Conservation (phyloP, 1,284 basidiomycete genomes). For the Ustilago nuda region DNA sequence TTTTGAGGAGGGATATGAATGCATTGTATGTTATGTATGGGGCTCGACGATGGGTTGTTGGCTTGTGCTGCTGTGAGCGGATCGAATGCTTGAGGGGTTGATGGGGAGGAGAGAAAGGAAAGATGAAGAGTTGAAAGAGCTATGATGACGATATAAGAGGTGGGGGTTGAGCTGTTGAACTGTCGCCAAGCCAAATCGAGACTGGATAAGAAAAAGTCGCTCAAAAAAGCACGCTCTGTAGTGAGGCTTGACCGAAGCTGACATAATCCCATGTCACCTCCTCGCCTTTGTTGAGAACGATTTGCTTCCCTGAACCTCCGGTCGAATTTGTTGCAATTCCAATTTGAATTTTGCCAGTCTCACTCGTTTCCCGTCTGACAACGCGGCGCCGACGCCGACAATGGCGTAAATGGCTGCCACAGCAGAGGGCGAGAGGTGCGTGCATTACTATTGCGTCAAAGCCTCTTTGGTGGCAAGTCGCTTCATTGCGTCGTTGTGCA, state of each 20-base stretch:
- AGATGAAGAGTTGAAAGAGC: not conserved
- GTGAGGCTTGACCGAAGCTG: too few relatives aligned
- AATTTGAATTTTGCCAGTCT: constrained; percentile 2
- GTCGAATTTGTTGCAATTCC: not conserved
- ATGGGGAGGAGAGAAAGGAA: constrained; percentile 7
- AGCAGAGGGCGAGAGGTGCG: not conserved
- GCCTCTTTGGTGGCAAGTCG: not conserved
- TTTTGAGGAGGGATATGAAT: constrained; percentile 19
- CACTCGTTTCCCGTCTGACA: constrained; percentile 1
- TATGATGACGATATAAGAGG: not conserved
- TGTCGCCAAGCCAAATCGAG: not conserved
- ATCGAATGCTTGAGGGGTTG: not conserved
- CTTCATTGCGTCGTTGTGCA: constrained; percentile 8
- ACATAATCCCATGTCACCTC: too few relatives aligned
- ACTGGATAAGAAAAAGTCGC: not conserved
- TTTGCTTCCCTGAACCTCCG: too few relatives aligned
- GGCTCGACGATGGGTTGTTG: constrained; percentile 4
- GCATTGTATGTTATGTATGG: constrained; percentile 17
- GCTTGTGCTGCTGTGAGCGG: not conserved
- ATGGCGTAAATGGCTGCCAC: not conserved
- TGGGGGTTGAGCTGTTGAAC: not conserved
- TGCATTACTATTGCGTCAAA: not conserved
- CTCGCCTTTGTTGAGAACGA: too few relatives aligned
- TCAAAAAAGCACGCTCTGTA: not conserved
- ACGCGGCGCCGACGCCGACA: constrained; percentile 3